phyloP scores from a whole-genome alignment of 495 filamentous ascomycete species.

The Penicillium paradoxum region DNA sequence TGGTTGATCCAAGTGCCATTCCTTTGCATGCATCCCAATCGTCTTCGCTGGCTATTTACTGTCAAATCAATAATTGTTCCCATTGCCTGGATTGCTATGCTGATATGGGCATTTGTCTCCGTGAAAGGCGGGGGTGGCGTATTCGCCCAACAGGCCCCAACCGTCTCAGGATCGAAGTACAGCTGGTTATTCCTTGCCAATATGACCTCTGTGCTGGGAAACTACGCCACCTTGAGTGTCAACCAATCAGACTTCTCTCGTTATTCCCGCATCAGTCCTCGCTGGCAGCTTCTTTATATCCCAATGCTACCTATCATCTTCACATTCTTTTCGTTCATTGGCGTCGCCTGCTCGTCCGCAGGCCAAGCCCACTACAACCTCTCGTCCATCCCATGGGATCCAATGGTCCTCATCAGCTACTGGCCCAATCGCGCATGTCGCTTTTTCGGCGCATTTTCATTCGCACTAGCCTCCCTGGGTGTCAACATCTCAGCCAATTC shows the following conservation, averaged over 20 bases:
- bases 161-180: slow-evolving; percentile 33
- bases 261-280: slow-evolving; percentile 39
- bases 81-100: slow-evolving; percentile 42
- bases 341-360: slow-evolving; percentile 43
- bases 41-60: slow-evolving; percentile 42
- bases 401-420: slow-evolving; percentile 38
- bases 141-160: slow-evolving; percentile 28
- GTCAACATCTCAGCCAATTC: slow-evolving; percentile 64
- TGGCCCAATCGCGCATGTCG: slow-evolving; percentile 48
- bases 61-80: slow-evolving; percentile 44
- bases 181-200: slow-evolving; percentile 43
- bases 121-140: slow-evolving; percentile 30
- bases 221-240: slow-evolving; percentile 39
- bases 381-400: slow-evolving; percentile 41
- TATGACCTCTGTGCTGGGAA: slow-evolving; percentile 43
- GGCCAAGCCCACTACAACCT: slow-evolving; percentile 39
- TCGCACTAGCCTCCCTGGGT: slow-evolving; percentile 43
- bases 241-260: slow-evolving; percentile 47
- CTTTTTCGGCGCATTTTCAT: slow-evolving; percentile 47
- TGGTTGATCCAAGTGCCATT: slow-evolving; percentile 44
- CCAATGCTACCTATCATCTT: slow-evolving; percentile 46
- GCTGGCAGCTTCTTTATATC: slow-evolving; percentile 46
- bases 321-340: slow-evolving; percentile 48
- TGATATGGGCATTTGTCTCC: slow-evolving; percentile 46
- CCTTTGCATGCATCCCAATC: slow-evolving; percentile 43